Conservation (phyloP, 2,329 filamentous ascomycete genomes). For the Fusarium musae region DNA sequence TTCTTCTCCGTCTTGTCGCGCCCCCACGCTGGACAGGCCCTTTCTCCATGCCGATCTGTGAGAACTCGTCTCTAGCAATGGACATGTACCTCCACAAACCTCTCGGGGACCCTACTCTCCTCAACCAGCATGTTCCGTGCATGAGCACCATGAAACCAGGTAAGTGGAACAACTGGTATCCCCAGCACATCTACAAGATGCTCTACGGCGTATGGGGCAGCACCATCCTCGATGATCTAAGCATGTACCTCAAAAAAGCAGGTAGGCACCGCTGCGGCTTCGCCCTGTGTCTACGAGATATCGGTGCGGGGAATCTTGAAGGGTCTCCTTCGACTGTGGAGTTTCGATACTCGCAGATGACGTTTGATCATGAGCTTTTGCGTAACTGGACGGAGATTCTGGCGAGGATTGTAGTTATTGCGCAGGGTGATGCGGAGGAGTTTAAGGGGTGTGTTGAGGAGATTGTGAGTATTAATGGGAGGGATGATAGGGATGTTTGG, state of each 20-base stretch:
- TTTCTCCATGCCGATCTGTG: not conserved
- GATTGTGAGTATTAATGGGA: not conserved
- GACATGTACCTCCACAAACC: not conserved
- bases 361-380: constrained; percentile 38
- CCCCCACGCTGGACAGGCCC: not conserved
- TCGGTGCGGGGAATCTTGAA: not conserved
- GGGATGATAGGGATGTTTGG: constrained; percentile 8
- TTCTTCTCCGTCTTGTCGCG: constrained; percentile 20
- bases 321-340: constrained; percentile 34
- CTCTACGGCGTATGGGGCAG: constrained; percentile 27
- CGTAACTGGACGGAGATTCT: constrained; percentile 38
- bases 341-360: constrained; percentile 44
- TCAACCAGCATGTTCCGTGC: constrained; percentile 1
- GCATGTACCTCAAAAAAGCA: not conserved
- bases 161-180: constrained; percentile 18
- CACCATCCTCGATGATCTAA: not conserved
- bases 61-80: not conserved
- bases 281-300: not conserved
- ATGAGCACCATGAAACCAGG: not conserved
- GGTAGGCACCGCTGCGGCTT: not conserved
- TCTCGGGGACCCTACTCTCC: fast-evolving
- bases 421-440: not conserved
- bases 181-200: not conserved
- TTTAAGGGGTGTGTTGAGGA: not conserved
- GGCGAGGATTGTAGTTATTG: constrained; percentile 27